phyloP scores from a whole-genome alignment of 2,329 filamentous ascomycete species.

The Fusarium sp. region DNA sequence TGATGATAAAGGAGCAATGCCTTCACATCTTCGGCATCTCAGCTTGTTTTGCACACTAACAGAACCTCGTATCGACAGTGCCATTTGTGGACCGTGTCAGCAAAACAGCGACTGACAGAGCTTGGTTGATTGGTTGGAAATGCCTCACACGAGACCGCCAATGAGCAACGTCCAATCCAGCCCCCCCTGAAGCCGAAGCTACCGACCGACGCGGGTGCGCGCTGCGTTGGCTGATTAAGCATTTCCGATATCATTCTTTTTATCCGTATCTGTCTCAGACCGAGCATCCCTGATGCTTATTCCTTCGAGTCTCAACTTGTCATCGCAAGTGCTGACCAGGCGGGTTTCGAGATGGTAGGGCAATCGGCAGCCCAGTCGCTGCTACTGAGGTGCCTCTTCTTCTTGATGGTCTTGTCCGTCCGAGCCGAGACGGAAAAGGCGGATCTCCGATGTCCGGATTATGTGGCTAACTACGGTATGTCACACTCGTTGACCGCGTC shows the following conservation, averaged over 20 bases:
- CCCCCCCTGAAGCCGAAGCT: neutral
- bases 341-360: constrained; percentile 16
- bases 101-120: neutral
- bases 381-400: constrained; percentile 8
- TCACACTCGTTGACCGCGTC: constrained; percentile 2
- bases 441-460: constrained; percentile 42
- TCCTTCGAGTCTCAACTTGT: neutral
- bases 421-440: constrained; percentile 18
- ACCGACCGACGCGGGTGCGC: neutral
- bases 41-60: neutral
- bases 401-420: constrained; percentile 8
- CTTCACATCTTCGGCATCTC: neutral
- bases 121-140: neutral
- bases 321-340: neutral
- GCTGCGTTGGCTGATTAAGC: neutral
- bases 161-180: neutral
- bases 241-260: neutral
- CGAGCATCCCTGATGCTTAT: neutral
- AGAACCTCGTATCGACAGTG: neutral
- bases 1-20: neutral
- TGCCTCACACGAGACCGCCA: neutral
- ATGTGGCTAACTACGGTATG: constrained; percentile 47
- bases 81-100: neutral
- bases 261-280: neutral
- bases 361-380: constrained; percentile 1